These are phyloP conservation scores for Takashimella tepidaria DNA, from an alignment of 1,284 basidiomycete genomes.

Conservation along the genomic window DNA sequence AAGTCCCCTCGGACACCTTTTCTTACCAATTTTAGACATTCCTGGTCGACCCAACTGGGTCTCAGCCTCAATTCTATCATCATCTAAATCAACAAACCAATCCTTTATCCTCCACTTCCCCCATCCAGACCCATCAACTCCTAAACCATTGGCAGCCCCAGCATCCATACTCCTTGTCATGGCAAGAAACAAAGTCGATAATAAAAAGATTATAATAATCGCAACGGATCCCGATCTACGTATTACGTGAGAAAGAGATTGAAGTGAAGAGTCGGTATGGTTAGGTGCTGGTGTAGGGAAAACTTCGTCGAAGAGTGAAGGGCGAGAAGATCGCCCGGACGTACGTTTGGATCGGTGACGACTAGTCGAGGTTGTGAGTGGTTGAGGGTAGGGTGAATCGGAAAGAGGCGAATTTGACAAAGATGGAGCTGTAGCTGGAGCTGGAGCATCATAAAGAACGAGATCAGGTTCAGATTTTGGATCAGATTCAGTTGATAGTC, in stretches of 20 bases:
- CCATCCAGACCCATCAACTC: background rate
- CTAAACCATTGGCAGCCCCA: background rate
- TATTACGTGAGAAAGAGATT: slow-evolving; percentile 15
- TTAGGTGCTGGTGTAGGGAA: slow-evolving; percentile 20
- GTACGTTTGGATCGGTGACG: background rate
- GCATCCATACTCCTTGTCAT: slow-evolving; percentile 7
- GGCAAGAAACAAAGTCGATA: slow-evolving; percentile 34
- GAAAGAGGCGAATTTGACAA: background rate
- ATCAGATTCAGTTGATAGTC: background rate
- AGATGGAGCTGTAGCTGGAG: background rate
- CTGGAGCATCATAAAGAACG: background rate
- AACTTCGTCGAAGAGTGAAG: slow-evolving; percentile 35
- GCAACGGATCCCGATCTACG: slow-evolving; percentile 32
- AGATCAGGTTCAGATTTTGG: background rate
- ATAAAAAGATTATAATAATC: slow-evolving; percentile 40
- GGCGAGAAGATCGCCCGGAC: too few relatives aligned
- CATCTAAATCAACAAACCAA: background rate
- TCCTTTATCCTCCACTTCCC: background rate
- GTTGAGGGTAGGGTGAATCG: background rate
- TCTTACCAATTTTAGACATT: slow-evolving; percentile 11
- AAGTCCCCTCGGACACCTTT: too few relatives aligned
- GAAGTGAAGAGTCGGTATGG: background rate
- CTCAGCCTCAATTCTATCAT: slow-evolving; percentile 4
- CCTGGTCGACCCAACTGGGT: slow-evolving; percentile 4
- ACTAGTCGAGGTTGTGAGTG: background rate